Conservation (phyloP, 2,329 filamentous ascomycete genomes). For the Cladobotryum protrusum region DNA sequence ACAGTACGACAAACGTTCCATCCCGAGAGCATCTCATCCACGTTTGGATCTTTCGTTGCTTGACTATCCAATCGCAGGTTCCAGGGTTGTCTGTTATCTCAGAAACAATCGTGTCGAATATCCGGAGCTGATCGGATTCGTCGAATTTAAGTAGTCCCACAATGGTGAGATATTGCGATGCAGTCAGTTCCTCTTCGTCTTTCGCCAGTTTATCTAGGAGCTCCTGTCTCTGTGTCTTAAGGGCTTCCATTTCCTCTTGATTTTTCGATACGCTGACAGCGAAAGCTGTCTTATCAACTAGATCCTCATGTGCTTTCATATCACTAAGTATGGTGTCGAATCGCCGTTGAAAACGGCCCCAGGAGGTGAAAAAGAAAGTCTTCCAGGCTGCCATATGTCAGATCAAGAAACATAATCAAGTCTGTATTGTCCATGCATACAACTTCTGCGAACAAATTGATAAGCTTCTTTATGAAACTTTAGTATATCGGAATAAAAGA, state of each 20-base stretch:
- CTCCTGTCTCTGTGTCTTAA: slow-evolving; percentile 6
- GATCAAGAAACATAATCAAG: not conserved
- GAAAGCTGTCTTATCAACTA: slow-evolving; percentile 2
- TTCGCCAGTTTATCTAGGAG: not conserved
- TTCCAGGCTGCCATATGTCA: slow-evolving; percentile 16
- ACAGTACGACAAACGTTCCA: slow-evolving; percentile 23
- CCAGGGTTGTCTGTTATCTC: slow-evolving; percentile 22
- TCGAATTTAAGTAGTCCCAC: slow-evolving; percentile 25
- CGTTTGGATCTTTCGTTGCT: slow-evolving; percentile 19
- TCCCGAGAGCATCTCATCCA: slow-evolving; percentile 21
- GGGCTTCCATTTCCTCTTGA: not conserved
- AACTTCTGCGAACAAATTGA: slow-evolving; percentile 33
- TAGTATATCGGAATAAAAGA: slow-evolving; percentile 43
- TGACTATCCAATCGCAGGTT: slow-evolving; percentile 29
- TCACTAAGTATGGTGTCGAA: slow-evolving; percentile 5
- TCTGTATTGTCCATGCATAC: slow-evolving; percentile 11
- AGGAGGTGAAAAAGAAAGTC: slow-evolving; percentile 14
- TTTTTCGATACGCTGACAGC: not conserved
- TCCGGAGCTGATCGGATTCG: slow-evolving; percentile 23
- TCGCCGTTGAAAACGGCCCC: slow-evolving; percentile 10
- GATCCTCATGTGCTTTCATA: slow-evolving; percentile 1
- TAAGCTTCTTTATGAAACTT: slow-evolving; percentile 42
- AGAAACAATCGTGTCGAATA: slow-evolving; percentile 22
- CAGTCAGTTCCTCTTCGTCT: not conserved
- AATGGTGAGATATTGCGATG: slow-evolving; percentile 12